Percentiles rank a stretch among this genome's conserved stretches.
Conservation (phyloP, 805 yeast species). For the Teunomyces kruisii region DNA sequence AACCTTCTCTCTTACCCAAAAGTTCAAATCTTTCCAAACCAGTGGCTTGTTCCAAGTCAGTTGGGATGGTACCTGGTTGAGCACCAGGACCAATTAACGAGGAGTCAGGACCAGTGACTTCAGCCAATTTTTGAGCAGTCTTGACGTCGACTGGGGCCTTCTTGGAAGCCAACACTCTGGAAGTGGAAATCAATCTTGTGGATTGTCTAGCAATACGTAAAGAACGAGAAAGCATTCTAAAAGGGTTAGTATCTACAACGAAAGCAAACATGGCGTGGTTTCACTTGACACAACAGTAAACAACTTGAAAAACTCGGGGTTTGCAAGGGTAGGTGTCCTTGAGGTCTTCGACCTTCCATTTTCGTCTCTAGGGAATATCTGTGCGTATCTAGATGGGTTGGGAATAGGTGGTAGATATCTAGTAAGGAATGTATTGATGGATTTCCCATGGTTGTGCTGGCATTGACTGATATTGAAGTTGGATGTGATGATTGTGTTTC, state of each 20-base stretch:
- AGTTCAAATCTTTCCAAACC: conserved; percentile 97
- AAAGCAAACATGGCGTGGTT: too few species aligned
- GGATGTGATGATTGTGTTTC: too few species aligned
- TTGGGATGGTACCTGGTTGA: conserved; percentile 77
- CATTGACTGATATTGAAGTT: too few species aligned
- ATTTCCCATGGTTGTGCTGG: too few species aligned
- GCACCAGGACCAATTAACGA: conserved; percentile 93
- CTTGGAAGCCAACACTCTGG: conserved; percentile 29
- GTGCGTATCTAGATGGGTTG: too few species aligned
- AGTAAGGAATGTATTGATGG: too few species aligned
- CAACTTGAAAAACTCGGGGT: not conserved
- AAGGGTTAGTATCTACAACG: conserved; percentile 11
- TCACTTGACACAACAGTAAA: too few species aligned
- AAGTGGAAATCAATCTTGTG: conserved; percentile 33
- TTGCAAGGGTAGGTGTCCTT: too few species aligned
- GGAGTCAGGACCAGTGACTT: conserved; percentile 71
- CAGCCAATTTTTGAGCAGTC: conserved; percentile 68
- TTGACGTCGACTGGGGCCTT: conserved; percentile 40
- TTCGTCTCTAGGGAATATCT: too few species aligned
- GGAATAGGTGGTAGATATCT: too few species aligned
- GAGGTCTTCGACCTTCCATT: too few species aligned
- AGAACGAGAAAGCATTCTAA: conserved; percentile 37
- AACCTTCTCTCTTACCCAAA: conserved; percentile 92
- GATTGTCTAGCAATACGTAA: conserved; percentile 34
- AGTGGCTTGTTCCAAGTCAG: conserved; percentile 94